Base-by-base conservation (phyloP, 163 green algal species). In the Prototheca wickerhamii region DNA sequence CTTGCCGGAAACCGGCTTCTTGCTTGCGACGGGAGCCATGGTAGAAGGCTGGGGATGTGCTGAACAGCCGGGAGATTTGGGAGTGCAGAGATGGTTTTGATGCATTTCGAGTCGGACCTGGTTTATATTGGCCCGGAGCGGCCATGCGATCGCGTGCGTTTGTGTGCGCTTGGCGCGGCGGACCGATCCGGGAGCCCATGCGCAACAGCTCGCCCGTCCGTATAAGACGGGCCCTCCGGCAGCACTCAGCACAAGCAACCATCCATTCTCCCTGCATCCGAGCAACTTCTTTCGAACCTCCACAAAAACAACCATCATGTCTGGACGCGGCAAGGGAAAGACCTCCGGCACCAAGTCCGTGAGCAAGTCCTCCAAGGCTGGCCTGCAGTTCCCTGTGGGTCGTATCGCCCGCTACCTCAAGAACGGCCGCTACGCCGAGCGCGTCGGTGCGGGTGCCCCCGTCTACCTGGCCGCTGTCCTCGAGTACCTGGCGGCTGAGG, bases 361-460 rank as follows among this genome's bases (percentile, higher is more conserved):
- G 50, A 91, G 74, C 72, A 78, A 84, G 49, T 91, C 80, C 59
- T 70, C 85, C 70, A 97, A 97, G 84, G 91, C 91, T 23, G 91
- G 91, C 8, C 84, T 98, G 42, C 90, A 97, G 82, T 97, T 98
- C 81, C 91, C 92, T 32, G 91, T 98, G 51, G 92, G 91, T 66
- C 84, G 91, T 61, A 87, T 98, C 57, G 91, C 89, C 23, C 82
- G 91, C 49, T 98, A 95, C 78, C 80, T 97, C 44, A 97, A 97
- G 84, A 92, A 91, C 78, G 91, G 90, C 75, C 62, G 67, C 15
- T 74, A 74, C 69, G 72, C 67, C 32, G 61, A 70, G 52, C 70
- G 81, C 56, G 67, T 87, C 34, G 81, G 81, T 60, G 78, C 81
- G 46, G 81, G 81, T 60, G 79, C 79, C 95, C 37, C 37, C 37